These are phyloP conservation scores for Sextonia rubra DNA, from an alignment of 164 flowering plant species.

Conservation along the genomic window DNA sequence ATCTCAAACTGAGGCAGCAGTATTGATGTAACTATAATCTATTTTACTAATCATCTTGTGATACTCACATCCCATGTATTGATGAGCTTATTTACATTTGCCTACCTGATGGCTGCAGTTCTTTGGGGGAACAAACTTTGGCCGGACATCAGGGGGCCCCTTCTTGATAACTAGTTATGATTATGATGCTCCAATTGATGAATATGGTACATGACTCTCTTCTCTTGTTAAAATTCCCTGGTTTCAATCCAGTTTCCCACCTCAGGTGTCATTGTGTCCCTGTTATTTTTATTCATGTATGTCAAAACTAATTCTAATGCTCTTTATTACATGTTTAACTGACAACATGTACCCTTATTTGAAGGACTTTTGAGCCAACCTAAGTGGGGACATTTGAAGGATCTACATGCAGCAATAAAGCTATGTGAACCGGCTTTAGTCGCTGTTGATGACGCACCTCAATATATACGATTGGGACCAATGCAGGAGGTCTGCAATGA, in stretches of 20 bases:
- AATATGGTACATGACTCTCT: slow-evolving; percentile 59
- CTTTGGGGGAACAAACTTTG: slow-evolving; percentile 96
- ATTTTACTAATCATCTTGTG: neutral
- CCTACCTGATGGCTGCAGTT: slow-evolving; percentile 44
- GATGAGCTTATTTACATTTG: neutral
- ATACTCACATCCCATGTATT: slow-evolving; percentile 3
- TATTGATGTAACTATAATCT: neutral
- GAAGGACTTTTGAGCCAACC: slow-evolving; percentile 82
- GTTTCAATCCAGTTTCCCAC: neutral
- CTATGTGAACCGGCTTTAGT: slow-evolving; percentile 91
- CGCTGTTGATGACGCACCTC: slow-evolving; percentile 59
- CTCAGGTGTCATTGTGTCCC: neutral
- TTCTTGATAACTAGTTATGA: slow-evolving; percentile 81
- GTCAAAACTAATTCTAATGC: neutral
- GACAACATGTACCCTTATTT: neutral
- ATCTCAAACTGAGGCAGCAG: neutral
- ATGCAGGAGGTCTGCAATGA: slow-evolving; percentile 69
- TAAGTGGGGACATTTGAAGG: slow-evolving; percentile 96
- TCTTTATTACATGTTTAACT: slow-evolving; percentile 4
- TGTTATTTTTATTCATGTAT: neutral
- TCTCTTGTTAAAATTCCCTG: neutral
- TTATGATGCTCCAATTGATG: slow-evolving; percentile 97
- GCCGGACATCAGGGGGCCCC: slow-evolving; percentile 93
- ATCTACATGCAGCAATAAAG: slow-evolving; percentile 88
- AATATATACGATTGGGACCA: slow-evolving; percentile 66